Evolutionary conservation across 2,329 filamentous ascomycete genomes (phyloP).

Genomic region (Microcyclospora pomicola): DNA sequence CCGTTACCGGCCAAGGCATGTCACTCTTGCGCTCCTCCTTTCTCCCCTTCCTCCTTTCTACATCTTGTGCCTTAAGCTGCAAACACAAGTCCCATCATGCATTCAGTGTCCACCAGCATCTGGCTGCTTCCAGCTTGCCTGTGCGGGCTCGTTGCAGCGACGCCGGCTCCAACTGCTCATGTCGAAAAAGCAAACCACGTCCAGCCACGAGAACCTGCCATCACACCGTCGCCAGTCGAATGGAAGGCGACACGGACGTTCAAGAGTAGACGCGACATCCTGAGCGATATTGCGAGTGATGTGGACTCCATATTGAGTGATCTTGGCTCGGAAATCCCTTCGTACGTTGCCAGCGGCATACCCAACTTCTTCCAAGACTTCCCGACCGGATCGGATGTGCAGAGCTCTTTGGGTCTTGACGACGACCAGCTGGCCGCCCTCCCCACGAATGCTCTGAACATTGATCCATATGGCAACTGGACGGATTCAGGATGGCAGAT

Average conservation of each 20-base stretch:
- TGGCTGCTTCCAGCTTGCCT: slow-evolving; percentile 16
- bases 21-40: too few relatives aligned
- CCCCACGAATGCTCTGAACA: slow-evolving; percentile 57
- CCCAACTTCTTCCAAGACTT: slow-evolving; percentile 55
- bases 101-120: slow-evolving; percentile 3
- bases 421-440: slow-evolving; percentile 45
- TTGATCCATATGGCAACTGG: slow-evolving; percentile 59
- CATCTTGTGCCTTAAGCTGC: too few relatives aligned
- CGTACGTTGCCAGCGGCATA: slow-evolving; percentile 47
- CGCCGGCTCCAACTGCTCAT: slow-evolving; percentile 9
- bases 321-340: slow-evolving; percentile 43
- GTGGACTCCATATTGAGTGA: slow-evolving; percentile 29
- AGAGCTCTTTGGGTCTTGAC: slow-evolving; percentile 47
- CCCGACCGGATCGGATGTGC: slow-evolving; percentile 43
- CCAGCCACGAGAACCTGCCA: slow-evolving; percentile 26
- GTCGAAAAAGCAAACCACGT: slow-evolving; percentile 2
- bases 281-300: slow-evolving; percentile 35
- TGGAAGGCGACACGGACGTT: slow-evolving; percentile 29
- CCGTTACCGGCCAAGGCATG: too few relatives aligned
- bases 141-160: slow-evolving; percentile 12
- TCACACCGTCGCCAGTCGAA: slow-evolving; percentile 35
- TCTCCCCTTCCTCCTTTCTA: too few relatives aligned
- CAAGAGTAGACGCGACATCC: slow-evolving; percentile 34
- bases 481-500: slow-evolving; percentile 65
- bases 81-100: not conserved